Percentiles rank a stretch among this genome's conserved stretches.
phyloP scores from a whole-genome alignment of 139 green algal genomes.

The Auxenochlorella pyrenoidosa region DNA sequence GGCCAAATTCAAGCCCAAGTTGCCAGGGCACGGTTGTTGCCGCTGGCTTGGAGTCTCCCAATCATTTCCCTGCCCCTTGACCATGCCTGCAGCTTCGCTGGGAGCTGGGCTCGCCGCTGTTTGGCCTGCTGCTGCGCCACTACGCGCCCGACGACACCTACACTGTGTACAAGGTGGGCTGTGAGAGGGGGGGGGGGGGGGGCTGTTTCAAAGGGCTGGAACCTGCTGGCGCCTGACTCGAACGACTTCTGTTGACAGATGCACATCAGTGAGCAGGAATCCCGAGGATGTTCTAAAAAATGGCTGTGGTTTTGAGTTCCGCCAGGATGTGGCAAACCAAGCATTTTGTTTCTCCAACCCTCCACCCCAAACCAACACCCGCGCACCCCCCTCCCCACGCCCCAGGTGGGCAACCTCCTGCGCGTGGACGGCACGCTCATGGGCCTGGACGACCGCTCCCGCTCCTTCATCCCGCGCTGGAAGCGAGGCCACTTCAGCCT shows the following conservation, averaged over 20 bases:
- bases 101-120: conserved; percentile 75
- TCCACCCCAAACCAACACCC: too few species aligned
- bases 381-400: background rate
- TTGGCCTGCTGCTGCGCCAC: conserved; percentile 75
- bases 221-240: too few species aligned
- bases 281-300: too few species aligned
- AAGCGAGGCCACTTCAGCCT: conserved; percentile 83
- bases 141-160: conserved; percentile 88
- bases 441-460: conserved; percentile 66
- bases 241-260: too few species aligned
- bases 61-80: background rate
- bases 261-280: too few species aligned
- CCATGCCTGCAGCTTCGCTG: conserved; percentile 66
- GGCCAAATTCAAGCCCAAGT: too few species aligned
- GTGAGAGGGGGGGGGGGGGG: too few species aligned
- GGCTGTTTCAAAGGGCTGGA: too few species aligned
- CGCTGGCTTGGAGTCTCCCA: background rate
- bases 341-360: background rate
- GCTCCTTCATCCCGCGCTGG: conserved; percentile 73
- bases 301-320: too few species aligned
- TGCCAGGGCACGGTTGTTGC: too few species aligned
- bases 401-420: conserved; percentile 60
- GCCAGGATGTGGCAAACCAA: too few species aligned
- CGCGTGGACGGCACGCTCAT: conserved; percentile 81
- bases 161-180: conserved; percentile 3